Conservation (phyloP, 2,329 filamentous ascomycete species). For the Leptographium galeiforme region DNA sequence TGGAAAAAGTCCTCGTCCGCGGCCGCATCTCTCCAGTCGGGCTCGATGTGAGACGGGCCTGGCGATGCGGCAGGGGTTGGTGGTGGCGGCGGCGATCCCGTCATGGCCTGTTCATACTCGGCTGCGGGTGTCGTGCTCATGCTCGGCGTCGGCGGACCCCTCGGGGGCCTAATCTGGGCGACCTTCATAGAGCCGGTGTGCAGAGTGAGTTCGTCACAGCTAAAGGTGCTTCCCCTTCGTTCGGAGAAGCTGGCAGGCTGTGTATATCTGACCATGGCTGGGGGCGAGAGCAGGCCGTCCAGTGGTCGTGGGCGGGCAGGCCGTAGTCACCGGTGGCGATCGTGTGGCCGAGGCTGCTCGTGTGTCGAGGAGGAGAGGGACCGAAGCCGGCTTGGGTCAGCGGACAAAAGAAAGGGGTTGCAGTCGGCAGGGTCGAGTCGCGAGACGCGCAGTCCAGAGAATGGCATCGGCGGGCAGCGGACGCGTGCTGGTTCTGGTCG, state of each 20-base stretch:
- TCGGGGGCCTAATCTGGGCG: slow-evolving; percentile 30
- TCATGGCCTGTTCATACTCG: slow-evolving; percentile 48
- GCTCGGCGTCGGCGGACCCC: slow-evolving; percentile 52
- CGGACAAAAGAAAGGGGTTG: background rate
- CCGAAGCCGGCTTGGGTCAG: background rate
- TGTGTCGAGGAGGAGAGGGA: background rate
- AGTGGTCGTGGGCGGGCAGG: background rate
- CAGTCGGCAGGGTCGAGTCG: background rate
- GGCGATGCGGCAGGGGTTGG: slow-evolving; percentile 54
- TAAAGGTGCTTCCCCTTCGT: slow-evolving; percentile 43
- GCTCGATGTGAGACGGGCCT: slow-evolving; percentile 45
- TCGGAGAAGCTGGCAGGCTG: slow-evolving; percentile 47
- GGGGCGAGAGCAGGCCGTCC: background rate
- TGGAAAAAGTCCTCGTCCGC: slow-evolving; percentile 76
- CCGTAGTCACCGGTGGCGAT: background rate
- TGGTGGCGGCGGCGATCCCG: slow-evolving; percentile 48
- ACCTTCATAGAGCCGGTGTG: slow-evolving; percentile 37
- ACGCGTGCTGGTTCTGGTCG: background rate
- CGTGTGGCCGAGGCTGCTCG: no score
- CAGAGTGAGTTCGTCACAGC: slow-evolving; percentile 42
- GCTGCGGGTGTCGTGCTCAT: slow-evolving; percentile 48
- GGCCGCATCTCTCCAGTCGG: slow-evolving; percentile 64
- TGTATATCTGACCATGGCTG: slow-evolving; percentile 28
- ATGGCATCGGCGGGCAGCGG: background rate
- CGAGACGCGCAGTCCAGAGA: background rate